A percentile compares a stretch with the other conserved stretches of the same genome.
Conservation (phyloP, 768 basidiomycete species). For the Boletus rufocinnamomeus region DNA sequence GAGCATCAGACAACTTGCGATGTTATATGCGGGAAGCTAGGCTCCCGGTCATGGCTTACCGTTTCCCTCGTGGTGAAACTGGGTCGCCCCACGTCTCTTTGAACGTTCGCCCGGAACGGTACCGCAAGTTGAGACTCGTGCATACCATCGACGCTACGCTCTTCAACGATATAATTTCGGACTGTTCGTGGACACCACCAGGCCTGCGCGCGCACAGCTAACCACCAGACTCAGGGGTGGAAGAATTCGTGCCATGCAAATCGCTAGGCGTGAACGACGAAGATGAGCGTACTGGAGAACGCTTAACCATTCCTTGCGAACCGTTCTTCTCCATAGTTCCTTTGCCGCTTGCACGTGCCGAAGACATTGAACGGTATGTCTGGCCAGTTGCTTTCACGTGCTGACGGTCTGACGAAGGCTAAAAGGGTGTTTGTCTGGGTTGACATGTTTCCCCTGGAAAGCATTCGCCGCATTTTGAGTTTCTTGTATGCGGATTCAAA, state of each 20-base stretch:
- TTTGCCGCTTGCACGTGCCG: conserved; percentile 39
- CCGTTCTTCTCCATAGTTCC: conserved; percentile 39
- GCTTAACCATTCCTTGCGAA: conserved; percentile 46
- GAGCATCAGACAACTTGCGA: conserved; percentile 46
- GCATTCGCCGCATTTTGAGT: conserved; percentile 44
- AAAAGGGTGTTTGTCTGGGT: conserved; percentile 52
- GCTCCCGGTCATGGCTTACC: conserved; percentile 45
- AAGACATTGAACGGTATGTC: conserved; percentile 46
- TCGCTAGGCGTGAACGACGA: conserved; percentile 40
- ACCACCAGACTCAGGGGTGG: conserved; percentile 39
- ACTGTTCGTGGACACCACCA: conserved; percentile 38
- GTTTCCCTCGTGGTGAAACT: conserved; percentile 38
- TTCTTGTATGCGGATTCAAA: conserved; percentile 31
- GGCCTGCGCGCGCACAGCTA: conserved; percentile 1
- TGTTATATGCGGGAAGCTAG: conserved; percentile 48
- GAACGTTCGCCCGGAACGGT: conserved; percentile 46
- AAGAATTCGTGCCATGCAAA: conserved; percentile 37
- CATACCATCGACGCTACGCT: conserved; percentile 33
- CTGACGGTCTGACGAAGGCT: conserved; percentile 1
- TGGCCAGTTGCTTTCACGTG: neutral
- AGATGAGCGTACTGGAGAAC: conserved; percentile 42
- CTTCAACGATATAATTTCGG: conserved; percentile 36
- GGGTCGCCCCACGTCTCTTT: conserved; percentile 22
- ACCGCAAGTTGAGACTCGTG: conserved; percentile 55
- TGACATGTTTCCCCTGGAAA: conserved; percentile 52